Base-by-base conservation (phyloP, 2,329 filamentous ascomycete genomes). In the Alternaria sp. region DNA sequence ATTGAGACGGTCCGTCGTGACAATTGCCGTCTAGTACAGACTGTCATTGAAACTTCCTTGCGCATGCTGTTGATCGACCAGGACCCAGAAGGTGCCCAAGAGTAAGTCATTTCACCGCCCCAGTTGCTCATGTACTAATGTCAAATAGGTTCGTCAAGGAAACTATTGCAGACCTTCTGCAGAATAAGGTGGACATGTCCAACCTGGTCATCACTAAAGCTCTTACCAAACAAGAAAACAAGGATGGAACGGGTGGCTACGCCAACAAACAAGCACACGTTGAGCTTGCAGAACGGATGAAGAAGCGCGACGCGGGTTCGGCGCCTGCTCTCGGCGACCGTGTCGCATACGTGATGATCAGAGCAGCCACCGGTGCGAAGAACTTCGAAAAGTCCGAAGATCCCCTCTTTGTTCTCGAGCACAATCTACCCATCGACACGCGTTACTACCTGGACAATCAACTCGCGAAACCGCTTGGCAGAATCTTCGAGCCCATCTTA, bases 391-490 rank as follows among this genome's bases (percentile, higher is more conserved):
- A 94, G 68, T 96, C 93, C 0, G 95, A 99, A 79, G 95, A 99
- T 74, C 95, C 95, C 2, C 93, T 99, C 72, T 99, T 90, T 79
- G 95, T 99, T 13, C 86, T 99, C 2, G 96, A 99, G 78, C 90
- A 99, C 84, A 99, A 98, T 71, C 86, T 99, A 56, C 95, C 95
- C 10, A 97, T 99, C 74, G 95, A 99, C 79, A 98, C 95, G 3
- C 95, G 92, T 78, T 99, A 98, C 81, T 99, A 99, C 78, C 88
- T 99, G 21, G 95, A 99, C 77, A 99, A 99, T 77, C 96, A 99
- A 79, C 88, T 99, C 17, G 90, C 95, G 8, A 99, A 99, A 79
- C 95, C 95, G 0, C 84, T 99, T 2, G 88, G 89, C 4, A 89
- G 96, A 75, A 99, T 99, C 74, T 99, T 99, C 83, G 95, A 99